phyloP scores from a whole-genome alignment of 768 basidiomycete species.

The Pulveroboletus sp. region DNA sequence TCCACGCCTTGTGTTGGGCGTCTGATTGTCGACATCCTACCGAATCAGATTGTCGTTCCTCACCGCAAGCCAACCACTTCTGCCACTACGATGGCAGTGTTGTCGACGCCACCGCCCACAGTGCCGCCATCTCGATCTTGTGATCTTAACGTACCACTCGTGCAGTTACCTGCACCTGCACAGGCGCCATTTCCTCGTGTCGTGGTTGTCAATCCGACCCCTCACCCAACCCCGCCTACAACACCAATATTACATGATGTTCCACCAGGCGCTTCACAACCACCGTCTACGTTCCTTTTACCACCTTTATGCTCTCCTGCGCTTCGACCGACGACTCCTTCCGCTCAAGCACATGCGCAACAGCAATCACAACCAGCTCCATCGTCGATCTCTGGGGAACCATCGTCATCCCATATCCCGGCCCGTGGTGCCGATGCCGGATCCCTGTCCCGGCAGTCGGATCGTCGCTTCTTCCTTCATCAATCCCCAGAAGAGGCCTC shows the following conservation, averaged over 20 bases:
- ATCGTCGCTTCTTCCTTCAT: slow-evolving; percentile 43
- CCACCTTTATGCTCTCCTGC: slow-evolving; percentile 29
- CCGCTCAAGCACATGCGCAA: slow-evolving; percentile 1
- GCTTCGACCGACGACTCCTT: slow-evolving; percentile 4
- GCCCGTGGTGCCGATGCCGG: slow-evolving; percentile 17
- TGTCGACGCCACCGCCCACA: slow-evolving; percentile 5
- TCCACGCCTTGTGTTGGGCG: slow-evolving; percentile 35
- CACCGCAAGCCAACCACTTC: slow-evolving; percentile 10
- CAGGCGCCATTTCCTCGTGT: slow-evolving; percentile 46
- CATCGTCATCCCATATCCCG: slow-evolving; percentile 1
- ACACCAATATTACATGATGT: slow-evolving; percentile 46
- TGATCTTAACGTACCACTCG: slow-evolving; percentile 22
- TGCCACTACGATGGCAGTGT: background rate
- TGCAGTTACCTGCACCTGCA: slow-evolving; percentile 23
- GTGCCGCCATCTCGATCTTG: slow-evolving; percentile 9
- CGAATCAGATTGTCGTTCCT: slow-evolving; percentile 33
- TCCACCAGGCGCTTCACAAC: slow-evolving; percentile 20
- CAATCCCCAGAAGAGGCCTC: slow-evolving; percentile 39
- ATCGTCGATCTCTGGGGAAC: slow-evolving; percentile 2
- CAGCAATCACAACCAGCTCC: slow-evolving; percentile 21
- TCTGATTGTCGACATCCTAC: slow-evolving; percentile 58
- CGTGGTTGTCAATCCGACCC: slow-evolving; percentile 71
- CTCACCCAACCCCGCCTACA: slow-evolving; percentile 73
- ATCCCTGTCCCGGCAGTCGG: slow-evolving; percentile 33
- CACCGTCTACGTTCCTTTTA: slow-evolving; percentile 23